Base-by-base conservation (phyloP, 495 filamentous ascomycete species). In the Neurospora sublineolata region DNA sequence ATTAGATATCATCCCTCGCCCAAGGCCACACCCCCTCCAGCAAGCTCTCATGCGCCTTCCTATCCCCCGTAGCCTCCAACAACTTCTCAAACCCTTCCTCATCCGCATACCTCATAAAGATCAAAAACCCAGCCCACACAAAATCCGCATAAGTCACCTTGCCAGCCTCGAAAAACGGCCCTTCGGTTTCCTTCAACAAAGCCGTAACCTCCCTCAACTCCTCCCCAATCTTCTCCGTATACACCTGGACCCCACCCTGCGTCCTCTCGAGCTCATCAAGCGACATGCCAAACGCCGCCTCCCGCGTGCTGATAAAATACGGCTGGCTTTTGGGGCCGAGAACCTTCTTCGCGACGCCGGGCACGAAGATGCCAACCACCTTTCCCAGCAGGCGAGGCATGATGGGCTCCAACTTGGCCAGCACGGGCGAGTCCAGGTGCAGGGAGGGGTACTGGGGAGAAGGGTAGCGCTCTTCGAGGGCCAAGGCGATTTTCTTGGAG, bases 391-490 rank as follows among this genome's bases (percentile, higher is more conserved):
- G 16, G 4, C 60, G 10, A 0, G 0, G 1, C 0, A 84, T 70
- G 9, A 75, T 1, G 7, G 68, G 37, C 23, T 79, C 74, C 2
- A 87, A 70, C 67, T 77, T 76, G 5, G 75, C 10, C 0, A 85
- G 75, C 6, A 81, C 70, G 0, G 82, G 83, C 10, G 83, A 82
- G 78, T 88, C 83, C 6, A 90, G 76, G 70, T 82, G 83, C 6
- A 90, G 70, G 0, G 83, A 78, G 6, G 14, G 27, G 52, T 64
- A 64, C 1, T 64, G 52, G 0, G 88, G 88, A 5, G 80, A 75
- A 0, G 89, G 88, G 72, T 90, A 80, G 5, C 75, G 75, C 67
- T 79, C 77, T 72, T 90, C 87, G 44, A 92, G 79, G 23, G 76
- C 79, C 2, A 74, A 39, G 14, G 83, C 85, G 72, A 92, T 91